Base-by-base conservation (phyloP, 208 protist species). In the Acanthamoeba pearcei region DNA sequence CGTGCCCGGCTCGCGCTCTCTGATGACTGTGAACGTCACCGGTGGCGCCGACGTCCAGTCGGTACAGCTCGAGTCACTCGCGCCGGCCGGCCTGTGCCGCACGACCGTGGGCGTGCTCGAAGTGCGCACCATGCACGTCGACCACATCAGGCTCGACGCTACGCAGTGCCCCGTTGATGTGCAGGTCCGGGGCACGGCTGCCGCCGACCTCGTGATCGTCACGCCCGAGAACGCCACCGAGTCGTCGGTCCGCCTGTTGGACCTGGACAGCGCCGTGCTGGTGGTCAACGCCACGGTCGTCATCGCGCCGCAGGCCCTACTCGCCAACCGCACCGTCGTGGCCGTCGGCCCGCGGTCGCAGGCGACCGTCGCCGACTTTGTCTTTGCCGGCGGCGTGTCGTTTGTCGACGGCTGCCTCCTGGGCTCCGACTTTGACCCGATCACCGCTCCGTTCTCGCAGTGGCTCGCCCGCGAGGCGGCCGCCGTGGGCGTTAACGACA, bases 391-490 rank as follows among this genome's bases (percentile, higher is more conserved):
- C 8, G 57, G 57, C 19, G 57, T 15, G 4, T 57, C 55, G 82
- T 89, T 89, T 53, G 8, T 89, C 51, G 82, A 89, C 53, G 82
- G 82, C 51, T 89, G 82, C 53, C 46, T 89, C 12, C 82, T 89
- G 27, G 82, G 82, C 53, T 22, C 46, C 22, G 51, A n/a, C 9
- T 60, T 60, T 53, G 15, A 27, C 4, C 51, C 32, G 51, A n/a
- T 53, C 24, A n/a, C 82, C 5, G 19, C 55, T 22, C 51, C 46
- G 51, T 57, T 66, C 51, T 89, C 82, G 51, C n/a, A 27, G 19
- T 89, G 82, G 82, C 64, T 89, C 82, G 27, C 53, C 29, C 29
- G 51, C 55, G 82, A 60, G 55, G 15, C 51, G 27, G 82, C 74
- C 19, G n/a, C 19, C 15, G 22, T n/a, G 55, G 22, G 12, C 15